Evolutionary conservation across 352 stramenopile genomes (phyloP).

Genomic region (Salisapilia sapeloensis): DNA sequence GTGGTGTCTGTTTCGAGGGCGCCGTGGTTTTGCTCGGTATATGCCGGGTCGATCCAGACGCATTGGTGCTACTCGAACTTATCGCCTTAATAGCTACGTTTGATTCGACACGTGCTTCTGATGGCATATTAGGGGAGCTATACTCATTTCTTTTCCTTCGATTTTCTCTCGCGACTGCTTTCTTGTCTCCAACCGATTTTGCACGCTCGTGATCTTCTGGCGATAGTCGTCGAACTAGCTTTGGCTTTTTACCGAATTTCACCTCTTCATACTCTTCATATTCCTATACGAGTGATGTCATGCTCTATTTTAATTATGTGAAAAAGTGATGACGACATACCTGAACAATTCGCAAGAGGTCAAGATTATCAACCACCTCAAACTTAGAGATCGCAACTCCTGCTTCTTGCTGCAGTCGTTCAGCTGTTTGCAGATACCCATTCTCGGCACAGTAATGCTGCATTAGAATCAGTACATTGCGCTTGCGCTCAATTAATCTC

Average conservation of each 20-base stretch:
- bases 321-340: no score
- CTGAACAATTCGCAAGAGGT: constrained; percentile 73
- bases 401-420: constrained; percentile 76
- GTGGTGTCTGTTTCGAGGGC: constrained; percentile 1
- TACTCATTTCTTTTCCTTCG: constrained; percentile 60
- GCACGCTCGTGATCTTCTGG: constrained; percentile 39
- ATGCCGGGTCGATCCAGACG: constrained; percentile 1
- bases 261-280: constrained; percentile 88
- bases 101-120: constrained; percentile 63
- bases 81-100: constrained; percentile 47
- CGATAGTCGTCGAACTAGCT: constrained; percentile 52
- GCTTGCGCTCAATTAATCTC: constrained; percentile 61
- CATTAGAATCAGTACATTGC: constrained; percentile 76
- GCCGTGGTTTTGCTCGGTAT: constrained; percentile 2
- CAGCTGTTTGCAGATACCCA: constrained; percentile 69
- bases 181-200: constrained; percentile 33
- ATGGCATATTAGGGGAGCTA: constrained; percentile 52
- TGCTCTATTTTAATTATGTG: constrained; percentile 1
- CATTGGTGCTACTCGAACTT: constrained; percentile 11
- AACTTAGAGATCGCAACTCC: constrained; percentile 77
- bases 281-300: constrained; percentile 26
- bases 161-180: constrained; percentile 30
- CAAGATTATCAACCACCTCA: constrained; percentile 86
- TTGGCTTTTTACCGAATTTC: constrained; percentile 81
- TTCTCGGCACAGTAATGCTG: constrained; percentile 76